These are phyloP conservation scores for Hanseniaspora occidentalis DNA, from an alignment of 805 yeast genomes.

Conservation along the genomic window DNA sequence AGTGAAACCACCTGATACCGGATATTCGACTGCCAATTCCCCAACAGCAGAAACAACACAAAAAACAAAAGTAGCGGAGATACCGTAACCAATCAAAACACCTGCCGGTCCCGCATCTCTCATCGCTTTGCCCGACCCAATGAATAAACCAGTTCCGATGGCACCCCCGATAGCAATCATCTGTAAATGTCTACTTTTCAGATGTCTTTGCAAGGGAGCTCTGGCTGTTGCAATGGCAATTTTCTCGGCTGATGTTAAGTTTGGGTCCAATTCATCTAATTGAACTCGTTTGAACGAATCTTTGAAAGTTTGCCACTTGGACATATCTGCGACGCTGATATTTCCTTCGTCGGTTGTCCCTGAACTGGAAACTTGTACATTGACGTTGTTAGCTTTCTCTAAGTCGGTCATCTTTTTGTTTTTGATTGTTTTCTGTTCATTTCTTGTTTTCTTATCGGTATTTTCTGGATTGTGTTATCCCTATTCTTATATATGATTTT, in stretches of 20 bases:
- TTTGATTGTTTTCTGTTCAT: too few species aligned
- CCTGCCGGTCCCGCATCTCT: conserved; percentile 59
- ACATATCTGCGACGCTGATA: conserved; percentile 30
- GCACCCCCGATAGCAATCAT: conserved; percentile 64
- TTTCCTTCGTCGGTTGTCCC: too few species aligned
- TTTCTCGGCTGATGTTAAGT: conserved; percentile 31
- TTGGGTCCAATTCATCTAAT: conserved; percentile 27
- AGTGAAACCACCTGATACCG: conserved; percentile 54
- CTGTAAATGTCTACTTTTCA: conserved; percentile 44
- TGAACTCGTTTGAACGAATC: conserved; percentile 36
- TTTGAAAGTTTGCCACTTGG: conserved; percentile 32
- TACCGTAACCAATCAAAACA: conserved; percentile 38
- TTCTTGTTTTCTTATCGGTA: too few species aligned
- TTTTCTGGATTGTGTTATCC: too few species aligned
- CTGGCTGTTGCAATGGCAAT: conserved; percentile 34
- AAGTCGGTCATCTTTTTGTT: too few species aligned
- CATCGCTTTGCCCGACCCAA: conserved; percentile 55
- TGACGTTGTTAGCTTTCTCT: too few species aligned
- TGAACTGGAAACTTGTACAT: too few species aligned
- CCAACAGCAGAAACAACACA: conserved; percentile 50
- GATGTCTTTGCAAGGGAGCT: conserved; percentile 43
- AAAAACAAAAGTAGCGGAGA: conserved; percentile 44
- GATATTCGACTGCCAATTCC: conserved; percentile 47
- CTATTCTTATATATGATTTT: too few species aligned
- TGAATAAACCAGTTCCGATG: conserved; percentile 65